phyloP scores from a whole-genome alignment of 2,329 filamentous ascomycete genomes.

The Botrytis pseudocinerea region DNA sequence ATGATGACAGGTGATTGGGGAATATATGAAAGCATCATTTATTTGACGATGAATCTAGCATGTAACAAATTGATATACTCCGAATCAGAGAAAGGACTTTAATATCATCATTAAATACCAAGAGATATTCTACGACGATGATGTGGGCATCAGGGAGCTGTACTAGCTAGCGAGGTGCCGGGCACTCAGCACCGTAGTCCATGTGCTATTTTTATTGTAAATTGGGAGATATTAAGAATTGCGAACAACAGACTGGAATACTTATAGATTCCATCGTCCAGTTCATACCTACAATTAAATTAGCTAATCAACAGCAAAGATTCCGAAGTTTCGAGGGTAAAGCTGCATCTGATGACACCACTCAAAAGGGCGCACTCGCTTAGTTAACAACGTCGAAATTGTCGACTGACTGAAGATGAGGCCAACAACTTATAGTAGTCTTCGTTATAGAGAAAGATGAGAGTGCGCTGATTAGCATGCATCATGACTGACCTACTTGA shows the following conservation, averaged over 20 bases:
- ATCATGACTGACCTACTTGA: neutral
- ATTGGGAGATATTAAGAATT: neutral
- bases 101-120: neutral
- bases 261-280: no score
- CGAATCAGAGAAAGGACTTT: neutral
- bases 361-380: neutral
- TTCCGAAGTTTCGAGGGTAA: fast-evolving
- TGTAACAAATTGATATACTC: neutral
- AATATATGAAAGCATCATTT: neutral
- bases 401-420: neutral
- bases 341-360: neutral
- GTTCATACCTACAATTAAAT: no score
- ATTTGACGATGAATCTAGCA: neutral
- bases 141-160: neutral
- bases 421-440: neutral
- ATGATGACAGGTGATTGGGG: neutral
- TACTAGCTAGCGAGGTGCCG: neutral
- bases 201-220: neutral
- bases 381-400: neutral
- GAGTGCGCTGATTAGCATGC: neutral
- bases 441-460: fast-evolving
- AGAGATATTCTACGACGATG: neutral
- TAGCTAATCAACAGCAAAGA: neutral
- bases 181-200: neutral
- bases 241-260: neutral